Evolutionary conservation across 345 rosid species (phyloP), one percentile per base, ranked within the genome.

Genomic region (Turritis glabra): DNA sequence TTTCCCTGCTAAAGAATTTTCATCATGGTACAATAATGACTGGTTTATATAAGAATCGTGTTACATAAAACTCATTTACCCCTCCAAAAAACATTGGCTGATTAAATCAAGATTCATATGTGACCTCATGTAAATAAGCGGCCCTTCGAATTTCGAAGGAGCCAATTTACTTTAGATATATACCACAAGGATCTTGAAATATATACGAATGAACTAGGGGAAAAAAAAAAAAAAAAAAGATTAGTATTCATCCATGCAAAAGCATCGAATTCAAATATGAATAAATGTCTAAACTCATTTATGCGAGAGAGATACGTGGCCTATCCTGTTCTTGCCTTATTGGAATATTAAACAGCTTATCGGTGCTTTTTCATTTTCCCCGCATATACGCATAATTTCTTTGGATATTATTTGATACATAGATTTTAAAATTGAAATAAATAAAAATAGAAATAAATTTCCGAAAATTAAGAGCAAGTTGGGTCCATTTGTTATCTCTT

Each of bases 371-470:
- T 55, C 60, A 25, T 69, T 69, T 76, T 58, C 35, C 35, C 71
- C 71, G 46, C 80, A 70, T 70, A 77, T 77, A 77, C 75, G 80
- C 80, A 77, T 70, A 55, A 54, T 69, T 70, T 76, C 21, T 47
- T 35, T 70, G 80, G 76, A 77, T 77, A 77, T 70, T 77, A 69
- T 77, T 62, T 76, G 43, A 5, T 62, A 68, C 23, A 30, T 43
- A 30, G n/a, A 35, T 8, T 11, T 21, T 60, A 27, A 7, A 29
- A 21, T 35, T 33, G 12, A 40, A 19, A 76, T 23, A 43, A 53
- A 25, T 12, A 41, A 9, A 32, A 43, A 33, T 23, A 43, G 53
- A 5, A 70, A 23, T 61, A 33, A 9, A 27, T 62, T 61, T 54
- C 30, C 18, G 35, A 21, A 55, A 19, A 12, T 13, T 7, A 77